Conservation (phyloP, 1,284 basidiomycete species). For the Naganishia sp. region DNA sequence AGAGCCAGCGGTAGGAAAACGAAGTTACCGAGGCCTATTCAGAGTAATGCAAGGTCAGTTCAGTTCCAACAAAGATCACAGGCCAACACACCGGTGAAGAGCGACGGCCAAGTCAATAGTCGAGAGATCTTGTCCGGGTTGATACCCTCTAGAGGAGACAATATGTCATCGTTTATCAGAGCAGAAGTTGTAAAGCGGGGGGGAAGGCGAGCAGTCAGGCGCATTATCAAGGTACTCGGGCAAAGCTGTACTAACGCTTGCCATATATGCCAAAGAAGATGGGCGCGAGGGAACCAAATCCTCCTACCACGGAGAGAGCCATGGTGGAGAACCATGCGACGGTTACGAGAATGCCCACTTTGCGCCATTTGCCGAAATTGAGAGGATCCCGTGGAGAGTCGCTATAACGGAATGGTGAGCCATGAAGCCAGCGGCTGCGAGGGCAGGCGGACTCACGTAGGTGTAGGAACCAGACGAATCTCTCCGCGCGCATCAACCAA, state of each 20-base stretch:
- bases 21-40: conserved; percentile 22
- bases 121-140: conserved; percentile 17
- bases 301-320: conserved; percentile 24
- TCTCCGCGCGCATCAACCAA: conserved; percentile 14
- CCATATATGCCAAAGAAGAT: conserved; percentile 24
- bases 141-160: conserved; percentile 14
- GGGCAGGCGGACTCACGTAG: not conserved
- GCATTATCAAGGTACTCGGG: not conserved
- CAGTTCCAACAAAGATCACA: not conserved
- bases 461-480: conserved; percentile 20
- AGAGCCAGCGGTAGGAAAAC: conserved; percentile 23
- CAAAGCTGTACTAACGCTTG: conserved; percentile 2
- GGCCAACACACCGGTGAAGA: conserved; percentile 21
- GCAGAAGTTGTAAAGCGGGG: not conserved
- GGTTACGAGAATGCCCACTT: conserved; percentile 15
- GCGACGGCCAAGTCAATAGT: conserved; percentile 23
- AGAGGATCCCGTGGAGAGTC: conserved; percentile 19
- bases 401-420: not conserved
- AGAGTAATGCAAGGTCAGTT: not conserved
- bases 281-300: conserved; percentile 23
- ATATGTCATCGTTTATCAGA: not conserved
- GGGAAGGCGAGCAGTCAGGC: not conserved
- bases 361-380: conserved; percentile 7
- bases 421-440: not conserved
- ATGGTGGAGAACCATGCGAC: conserved; percentile 27